Percentiles rank a stretch among this genome's conserved stretches.
phyloP scores from a whole-genome alignment of 106 monocot species.

The Phalaenopsis aphrodite region DNA sequence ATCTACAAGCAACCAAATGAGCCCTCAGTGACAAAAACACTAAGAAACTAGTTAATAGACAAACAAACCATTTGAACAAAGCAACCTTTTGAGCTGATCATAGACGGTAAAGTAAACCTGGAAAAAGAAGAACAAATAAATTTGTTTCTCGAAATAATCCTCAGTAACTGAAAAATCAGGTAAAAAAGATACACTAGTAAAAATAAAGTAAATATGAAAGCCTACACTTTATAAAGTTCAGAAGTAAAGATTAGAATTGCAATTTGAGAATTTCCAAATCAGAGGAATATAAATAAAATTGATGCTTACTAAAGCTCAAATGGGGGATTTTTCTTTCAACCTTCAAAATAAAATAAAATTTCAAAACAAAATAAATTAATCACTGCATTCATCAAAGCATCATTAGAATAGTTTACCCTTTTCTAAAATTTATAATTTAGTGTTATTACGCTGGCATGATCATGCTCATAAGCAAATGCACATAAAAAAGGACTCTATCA shows the following conservation, averaged over 20 bases:
- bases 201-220: not conserved
- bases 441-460: not conserved
- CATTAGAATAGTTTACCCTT: not conserved
- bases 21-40: not conserved
- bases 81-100: conserved; percentile 54
- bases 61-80: conserved; percentile 55
- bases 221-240: not conserved
- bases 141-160: not conserved
- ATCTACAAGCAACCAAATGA: not conserved
- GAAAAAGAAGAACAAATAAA: not conserved
- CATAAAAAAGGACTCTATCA: not conserved
- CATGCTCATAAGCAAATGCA: not conserved
- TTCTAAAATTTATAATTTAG: not conserved
- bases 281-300: not conserved
- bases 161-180: conserved; percentile 1
- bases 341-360: not conserved
- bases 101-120: conserved; percentile 73
- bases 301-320: not conserved
- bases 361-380: not conserved
- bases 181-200: not conserved
- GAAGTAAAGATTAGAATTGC: not conserved
- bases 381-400: not conserved
- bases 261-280: not conserved
- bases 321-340: not conserved
- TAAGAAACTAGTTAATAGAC: not conserved